Percentiles rank a stretch among this genome's conserved stretches.
Evolutionary conservation across 306 rosid species (phyloP).

Genomic region (Pueraria montana): DNA sequence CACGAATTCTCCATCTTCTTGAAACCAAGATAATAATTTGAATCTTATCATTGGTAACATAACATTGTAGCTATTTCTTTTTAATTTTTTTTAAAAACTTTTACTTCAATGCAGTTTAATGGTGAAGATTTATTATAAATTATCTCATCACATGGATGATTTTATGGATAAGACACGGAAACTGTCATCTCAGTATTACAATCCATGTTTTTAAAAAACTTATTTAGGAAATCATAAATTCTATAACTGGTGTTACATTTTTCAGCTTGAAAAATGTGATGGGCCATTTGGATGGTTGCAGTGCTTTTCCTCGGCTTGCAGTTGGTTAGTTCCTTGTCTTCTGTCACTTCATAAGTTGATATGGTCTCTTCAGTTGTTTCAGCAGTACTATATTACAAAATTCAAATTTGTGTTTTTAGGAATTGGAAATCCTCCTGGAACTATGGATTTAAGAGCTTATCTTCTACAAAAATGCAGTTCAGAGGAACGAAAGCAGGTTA

Average conservation of each 20-base stretch:
- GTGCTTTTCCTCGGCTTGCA: conserved; percentile 87
- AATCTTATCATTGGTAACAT: conserved; percentile 9
- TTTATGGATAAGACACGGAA: conserved; percentile 1
- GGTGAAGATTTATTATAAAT: conserved; percentile 13
- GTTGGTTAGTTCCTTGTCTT: conserved; percentile 65
- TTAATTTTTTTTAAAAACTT: not conserved
- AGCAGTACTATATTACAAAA: conserved; percentile 23
- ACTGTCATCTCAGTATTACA: not conserved
- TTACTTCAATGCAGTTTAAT: conserved; percentile 10
- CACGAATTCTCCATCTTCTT: not conserved
- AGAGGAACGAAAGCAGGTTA: conserved; percentile 78
- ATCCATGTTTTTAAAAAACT: conserved; percentile 7
- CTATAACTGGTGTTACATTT: conserved; percentile 41
- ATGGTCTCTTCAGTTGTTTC: conserved; percentile 23
- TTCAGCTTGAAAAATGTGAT: conserved; percentile 85
- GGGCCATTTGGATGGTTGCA: conserved; percentile 86
- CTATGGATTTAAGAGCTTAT: conserved; percentile 87
- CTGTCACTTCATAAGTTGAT: not conserved
- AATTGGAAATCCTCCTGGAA: conserved; percentile 89
- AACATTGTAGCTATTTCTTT: not conserved
- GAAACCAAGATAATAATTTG: conserved; percentile 9
- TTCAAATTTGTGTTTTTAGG: conserved; percentile 58
- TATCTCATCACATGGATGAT: not conserved
- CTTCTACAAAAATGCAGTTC: conserved; percentile 85
- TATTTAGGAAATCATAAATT: conserved; percentile 23